A percentile compares a stretch with the other conserved stretches of the same genome.
phyloP scores from a whole-genome alignment of 768 basidiomycete species.

The Fistulinella prunicolor region DNA sequence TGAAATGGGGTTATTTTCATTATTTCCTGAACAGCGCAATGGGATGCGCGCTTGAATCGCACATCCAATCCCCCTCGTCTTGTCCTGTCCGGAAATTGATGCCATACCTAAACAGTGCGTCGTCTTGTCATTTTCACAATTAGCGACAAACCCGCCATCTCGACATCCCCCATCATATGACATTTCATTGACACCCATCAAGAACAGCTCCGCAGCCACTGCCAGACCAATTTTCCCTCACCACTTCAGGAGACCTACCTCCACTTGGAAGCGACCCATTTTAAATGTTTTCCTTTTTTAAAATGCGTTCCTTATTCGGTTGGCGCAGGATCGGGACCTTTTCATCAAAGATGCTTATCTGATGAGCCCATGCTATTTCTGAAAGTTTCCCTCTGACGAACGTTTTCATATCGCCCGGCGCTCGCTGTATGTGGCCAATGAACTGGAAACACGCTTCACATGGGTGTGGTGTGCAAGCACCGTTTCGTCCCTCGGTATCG shows the following conservation, averaged over 20 bases:
- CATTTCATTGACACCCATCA: neutral
- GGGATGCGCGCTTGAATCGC: constrained; percentile 5
- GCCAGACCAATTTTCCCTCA: neutral
- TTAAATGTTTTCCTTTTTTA: neutral
- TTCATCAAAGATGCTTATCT: constrained; percentile 25
- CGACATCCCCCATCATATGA: constrained; percentile 4
- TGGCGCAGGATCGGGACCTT: constrained; percentile 17
- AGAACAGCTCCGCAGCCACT: constrained; percentile 6
- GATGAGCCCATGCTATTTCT: constrained; percentile 15
- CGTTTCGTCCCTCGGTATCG: constrained; percentile 9
- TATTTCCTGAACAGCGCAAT: neutral
- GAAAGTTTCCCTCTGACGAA: constrained; percentile 13
- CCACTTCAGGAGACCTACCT: constrained; percentile 18
- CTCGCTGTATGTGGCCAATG: constrained; percentile 13
- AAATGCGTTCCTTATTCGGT: constrained; percentile 13
- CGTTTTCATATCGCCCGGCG: constrained; percentile 26
- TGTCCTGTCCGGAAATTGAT: constrained; percentile 21
- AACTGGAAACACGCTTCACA: constrained; percentile 9
- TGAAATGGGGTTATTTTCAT: constrained; percentile 8
- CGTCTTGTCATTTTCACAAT: neutral
- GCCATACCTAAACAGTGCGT: constrained; percentile 19
- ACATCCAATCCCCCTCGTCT: constrained; percentile 4
- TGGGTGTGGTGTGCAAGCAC: constrained; percentile 12
- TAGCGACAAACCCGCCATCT: neutral
- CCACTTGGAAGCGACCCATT: constrained; percentile 16